phyloP scores from a whole-genome alignment of 768 basidiomycete species.

The Phylloporus arenicola region DNA sequence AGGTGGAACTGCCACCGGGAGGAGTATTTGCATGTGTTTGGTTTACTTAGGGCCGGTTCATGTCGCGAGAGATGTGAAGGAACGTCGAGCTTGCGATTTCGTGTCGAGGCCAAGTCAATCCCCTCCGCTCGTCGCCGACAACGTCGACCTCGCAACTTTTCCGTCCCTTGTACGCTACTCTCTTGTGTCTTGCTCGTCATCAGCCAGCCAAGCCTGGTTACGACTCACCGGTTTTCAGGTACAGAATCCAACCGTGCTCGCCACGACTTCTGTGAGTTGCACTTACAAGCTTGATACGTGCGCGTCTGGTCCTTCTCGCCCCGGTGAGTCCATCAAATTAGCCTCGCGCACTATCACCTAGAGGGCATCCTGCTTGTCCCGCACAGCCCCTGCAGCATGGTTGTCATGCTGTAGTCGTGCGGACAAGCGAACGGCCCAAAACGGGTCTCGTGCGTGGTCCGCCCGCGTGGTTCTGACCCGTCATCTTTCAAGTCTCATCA shows the following conservation, averaged over 20 bases:
- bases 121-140: slow-evolving; percentile 27
- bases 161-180: slow-evolving; percentile 16
- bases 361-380: slow-evolving; percentile 5
- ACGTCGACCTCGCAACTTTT: slow-evolving; percentile 20
- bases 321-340: slow-evolving; percentile 17
- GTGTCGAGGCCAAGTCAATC: slow-evolving; percentile 26
- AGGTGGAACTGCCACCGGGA: background rate
- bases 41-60: slow-evolving; percentile 31
- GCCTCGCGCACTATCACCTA: slow-evolving; percentile 2
- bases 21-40: slow-evolving; percentile 28
- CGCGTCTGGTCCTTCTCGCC: slow-evolving; percentile 16
- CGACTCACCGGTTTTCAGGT: slow-evolving; percentile 20
- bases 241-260: slow-evolving; percentile 24
- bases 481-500: slow-evolving; percentile 9
- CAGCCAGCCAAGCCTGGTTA: background rate
- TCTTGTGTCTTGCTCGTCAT: background rate
- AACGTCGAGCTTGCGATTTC: slow-evolving; percentile 20
- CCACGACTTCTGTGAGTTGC: slow-evolving; percentile 25
- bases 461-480: slow-evolving; percentile 18
- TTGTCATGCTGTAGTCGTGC: slow-evolving; percentile 28
- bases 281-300: slow-evolving; percentile 18
- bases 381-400: slow-evolving; percentile 25
- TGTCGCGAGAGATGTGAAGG: slow-evolving; percentile 20
- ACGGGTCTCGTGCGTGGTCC: slow-evolving; percentile 21
- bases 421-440: slow-evolving; percentile 16